Evolutionary conservation across 495 filamentous ascomycete genomes (phyloP).

Genomic region (Lepidopterella palustris): DNA sequence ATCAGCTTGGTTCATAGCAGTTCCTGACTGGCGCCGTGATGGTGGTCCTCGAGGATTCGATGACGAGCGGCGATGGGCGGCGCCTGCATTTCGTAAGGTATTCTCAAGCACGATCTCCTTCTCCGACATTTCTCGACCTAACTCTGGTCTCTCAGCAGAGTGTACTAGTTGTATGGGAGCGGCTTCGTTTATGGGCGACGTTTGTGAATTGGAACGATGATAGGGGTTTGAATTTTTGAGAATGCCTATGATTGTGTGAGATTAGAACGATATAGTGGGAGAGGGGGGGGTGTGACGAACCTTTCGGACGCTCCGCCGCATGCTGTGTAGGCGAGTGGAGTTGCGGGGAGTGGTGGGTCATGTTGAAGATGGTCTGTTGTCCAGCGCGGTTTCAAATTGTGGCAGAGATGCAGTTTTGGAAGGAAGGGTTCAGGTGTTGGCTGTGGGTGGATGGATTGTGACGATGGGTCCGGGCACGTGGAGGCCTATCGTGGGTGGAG

Average conservation of each 20-base stretch:
- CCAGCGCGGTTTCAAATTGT: background rate
- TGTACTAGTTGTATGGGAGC: slow-evolving; percentile 27
- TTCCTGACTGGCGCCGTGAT: slow-evolving; percentile 65
- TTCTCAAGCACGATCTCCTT: slow-evolving; percentile 90
- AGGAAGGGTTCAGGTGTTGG: background rate
- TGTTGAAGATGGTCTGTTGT: slow-evolving; percentile 16
- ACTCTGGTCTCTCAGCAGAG: slow-evolving; percentile 29
- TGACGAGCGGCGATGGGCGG: slow-evolving; percentile 66
- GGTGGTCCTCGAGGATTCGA: slow-evolving; percentile 54
- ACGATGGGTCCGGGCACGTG: background rate
- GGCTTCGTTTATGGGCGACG: slow-evolving; percentile 35
- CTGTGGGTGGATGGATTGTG: too few relatives aligned
- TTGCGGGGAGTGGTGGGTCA: slow-evolving; percentile 31
- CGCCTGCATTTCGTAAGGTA: slow-evolving; percentile 85
- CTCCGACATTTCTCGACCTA: slow-evolving; percentile 49
- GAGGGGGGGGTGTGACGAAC: slow-evolving; percentile 50
- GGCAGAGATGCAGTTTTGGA: background rate
- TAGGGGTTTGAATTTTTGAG: slow-evolving; percentile 75
- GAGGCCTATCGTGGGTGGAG: background rate
- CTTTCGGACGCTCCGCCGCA: slow-evolving; percentile 61
- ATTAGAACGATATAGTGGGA: slow-evolving; percentile 5
- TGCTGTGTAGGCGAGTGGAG: slow-evolving; percentile 31
- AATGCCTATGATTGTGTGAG: slow-evolving; percentile 56
- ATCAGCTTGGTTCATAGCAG: slow-evolving; percentile 36
- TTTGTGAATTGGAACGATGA: slow-evolving; percentile 47